These are phyloP conservation scores for Epicoccum sorghinum DNA, from an alignment of 2,329 filamentous ascomycete species.

Conservation along the genomic window DNA sequence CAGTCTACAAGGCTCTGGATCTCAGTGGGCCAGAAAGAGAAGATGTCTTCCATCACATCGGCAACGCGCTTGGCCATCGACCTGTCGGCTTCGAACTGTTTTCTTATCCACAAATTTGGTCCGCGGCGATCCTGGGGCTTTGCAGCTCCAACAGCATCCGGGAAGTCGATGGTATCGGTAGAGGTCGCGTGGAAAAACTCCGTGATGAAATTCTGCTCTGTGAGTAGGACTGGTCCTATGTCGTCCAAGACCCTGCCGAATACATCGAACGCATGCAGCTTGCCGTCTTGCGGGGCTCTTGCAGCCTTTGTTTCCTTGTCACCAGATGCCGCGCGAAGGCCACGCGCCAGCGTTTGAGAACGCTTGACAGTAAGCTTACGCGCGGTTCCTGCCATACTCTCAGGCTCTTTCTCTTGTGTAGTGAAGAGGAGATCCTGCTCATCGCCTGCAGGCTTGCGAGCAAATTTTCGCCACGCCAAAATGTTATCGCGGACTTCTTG, in stretches of 20 bases:
- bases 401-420: slow-evolving; percentile 84
- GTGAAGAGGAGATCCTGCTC: slow-evolving; percentile 89
- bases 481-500: slow-evolving; percentile 80
- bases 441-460: slow-evolving; percentile 75
- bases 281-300: slow-evolving; percentile 64
- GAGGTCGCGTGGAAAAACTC: slow-evolving; percentile 97
- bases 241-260: slow-evolving; percentile 83
- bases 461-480: slow-evolving; percentile 78
- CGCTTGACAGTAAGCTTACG: slow-evolving; percentile 93
- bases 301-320: slow-evolving; percentile 65
- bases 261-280: slow-evolving; percentile 77
- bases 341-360: slow-evolving; percentile 83
- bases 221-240: slow-evolving; percentile 79
- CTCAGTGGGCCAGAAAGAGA: slow-evolving; percentile 79
- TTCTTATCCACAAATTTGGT: slow-evolving; percentile 73
- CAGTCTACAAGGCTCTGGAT: slow-evolving; percentile 82
- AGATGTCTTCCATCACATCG: slow-evolving; percentile 88
- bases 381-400: slow-evolving; percentile 69
- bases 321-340: slow-evolving; percentile 69
- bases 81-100: slow-evolving; percentile 86
- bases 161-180: slow-evolving; percentile 79
- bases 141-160: slow-evolving; percentile 73
- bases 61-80: slow-evolving; percentile 83
- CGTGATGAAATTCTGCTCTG: slow-evolving; percentile 97
- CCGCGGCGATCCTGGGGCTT: slow-evolving; percentile 72